Evolutionary conservation across 768 basidiomycete species (phyloP).

Genomic region (Lactarius sanguifluus): DNA sequence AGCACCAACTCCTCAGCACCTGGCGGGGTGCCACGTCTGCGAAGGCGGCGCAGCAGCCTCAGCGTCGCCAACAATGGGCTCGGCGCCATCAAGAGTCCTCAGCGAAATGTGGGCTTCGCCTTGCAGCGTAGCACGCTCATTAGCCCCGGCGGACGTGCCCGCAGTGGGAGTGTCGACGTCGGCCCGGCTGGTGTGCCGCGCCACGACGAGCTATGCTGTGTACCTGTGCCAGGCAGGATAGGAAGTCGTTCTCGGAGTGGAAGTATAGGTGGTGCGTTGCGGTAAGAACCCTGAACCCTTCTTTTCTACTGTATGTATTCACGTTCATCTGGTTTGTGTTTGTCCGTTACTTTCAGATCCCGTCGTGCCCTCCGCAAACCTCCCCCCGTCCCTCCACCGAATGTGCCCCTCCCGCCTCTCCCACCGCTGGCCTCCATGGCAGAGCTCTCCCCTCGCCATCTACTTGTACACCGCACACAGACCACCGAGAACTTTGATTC

Average conservation of each 20-base stretch:
- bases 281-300: slow-evolving; percentile 17
- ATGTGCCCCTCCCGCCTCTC: slow-evolving; percentile 20
- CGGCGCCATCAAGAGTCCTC: slow-evolving; percentile 56
- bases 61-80: slow-evolving; percentile 55
- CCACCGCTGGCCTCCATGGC: neutral
- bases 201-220: neutral
- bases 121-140: slow-evolving; percentile 49
- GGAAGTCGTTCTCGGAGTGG: slow-evolving; percentile 24
- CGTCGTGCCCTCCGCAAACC: slow-evolving; percentile 28
- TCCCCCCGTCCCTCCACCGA: slow-evolving; percentile 27
- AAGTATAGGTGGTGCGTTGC: slow-evolving; percentile 19
- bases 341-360: slow-evolving; percentile 4
- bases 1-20: slow-evolving; percentile 28
- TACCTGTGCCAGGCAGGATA: neutral
- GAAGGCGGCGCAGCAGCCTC: slow-evolving; percentile 63
- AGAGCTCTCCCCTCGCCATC: slow-evolving; percentile 18
- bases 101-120: slow-evolving; percentile 51
- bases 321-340: neutral
- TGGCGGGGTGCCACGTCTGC: slow-evolving; percentile 42
- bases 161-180: slow-evolving; percentile 24
- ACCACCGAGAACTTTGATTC: slow-evolving; percentile 22
- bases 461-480: slow-evolving; percentile 18
- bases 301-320: neutral
- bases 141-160: slow-evolving; percentile 31
- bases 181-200: neutral